These are phyloP conservation scores for Hemisphaericaspora subhashii DNA, from an alignment of 1,139 yeast genomes.

Conservation along the genomic window DNA sequence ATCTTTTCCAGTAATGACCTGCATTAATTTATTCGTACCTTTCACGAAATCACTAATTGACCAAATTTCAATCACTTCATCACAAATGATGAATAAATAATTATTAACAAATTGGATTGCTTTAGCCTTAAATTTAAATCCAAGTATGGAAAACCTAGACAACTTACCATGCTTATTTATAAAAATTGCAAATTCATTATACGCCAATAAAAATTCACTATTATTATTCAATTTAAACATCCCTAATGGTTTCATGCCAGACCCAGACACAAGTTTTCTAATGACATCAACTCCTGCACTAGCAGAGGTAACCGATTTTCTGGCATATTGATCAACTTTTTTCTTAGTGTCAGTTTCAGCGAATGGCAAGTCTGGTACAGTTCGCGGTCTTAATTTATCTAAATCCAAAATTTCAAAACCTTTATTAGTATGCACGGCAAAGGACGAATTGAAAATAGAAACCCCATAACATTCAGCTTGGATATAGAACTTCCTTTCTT, in stretches of 20 bases:
- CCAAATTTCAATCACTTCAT: constrained; percentile 73
- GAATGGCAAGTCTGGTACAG: constrained; percentile 42
- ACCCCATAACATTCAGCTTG: constrained; percentile 57
- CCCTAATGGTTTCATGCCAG: constrained; percentile 54
- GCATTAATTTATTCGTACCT: constrained; percentile 57
- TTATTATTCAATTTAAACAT: constrained; percentile 60
- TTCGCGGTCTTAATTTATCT: constrained; percentile 56
- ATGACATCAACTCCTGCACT: constrained; percentile 28
- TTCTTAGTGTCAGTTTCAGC: constrained; percentile 15
- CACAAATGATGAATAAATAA: constrained; percentile 61
- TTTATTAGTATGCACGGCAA: constrained; percentile 65
- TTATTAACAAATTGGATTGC: constrained; percentile 58
- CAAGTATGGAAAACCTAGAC: constrained; percentile 54
- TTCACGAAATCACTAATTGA: constrained; percentile 53
- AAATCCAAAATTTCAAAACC: constrained; percentile 70
- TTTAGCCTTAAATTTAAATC: constrained; percentile 63
- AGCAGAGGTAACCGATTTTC: constrained; percentile 18
- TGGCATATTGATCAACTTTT: constrained; percentile 29
- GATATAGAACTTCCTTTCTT: constrained; percentile 48
- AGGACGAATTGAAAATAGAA: constrained; percentile 58
- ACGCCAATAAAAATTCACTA: constrained; percentile 60
- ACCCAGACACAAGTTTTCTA: constrained; percentile 32
- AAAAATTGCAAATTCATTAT: constrained; percentile 71
- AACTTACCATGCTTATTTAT: constrained; percentile 67
- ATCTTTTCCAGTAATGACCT: constrained; percentile 73